Evolutionary conservation across 345 rosid genomes (phyloP).

Genomic region (Brassica carinata): DNA sequence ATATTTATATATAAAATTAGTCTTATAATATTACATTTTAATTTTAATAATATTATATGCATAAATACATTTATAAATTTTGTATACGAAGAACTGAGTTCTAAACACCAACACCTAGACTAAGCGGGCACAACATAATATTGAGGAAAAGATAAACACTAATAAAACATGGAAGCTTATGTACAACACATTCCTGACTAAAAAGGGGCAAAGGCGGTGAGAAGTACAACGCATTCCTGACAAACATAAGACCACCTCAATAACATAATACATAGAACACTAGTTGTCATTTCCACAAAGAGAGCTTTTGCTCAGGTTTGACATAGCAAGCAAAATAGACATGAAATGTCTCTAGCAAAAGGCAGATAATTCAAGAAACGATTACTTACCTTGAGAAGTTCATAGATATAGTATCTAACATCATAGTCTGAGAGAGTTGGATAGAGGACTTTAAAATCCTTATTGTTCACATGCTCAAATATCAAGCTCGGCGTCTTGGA

Average conservation of each 20-base stretch:
- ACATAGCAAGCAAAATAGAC: background rate
- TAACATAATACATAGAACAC: background rate
- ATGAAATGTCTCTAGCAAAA: background rate
- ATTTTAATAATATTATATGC: no score
- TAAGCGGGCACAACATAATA: background rate
- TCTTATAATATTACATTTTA: no score
- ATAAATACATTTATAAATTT: no score
- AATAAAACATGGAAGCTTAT: no score
- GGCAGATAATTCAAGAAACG: slow-evolving; percentile 10
- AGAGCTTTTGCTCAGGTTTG: background rate
- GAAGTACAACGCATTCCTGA: background rate
- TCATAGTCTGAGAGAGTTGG: slow-evolving; percentile 87
- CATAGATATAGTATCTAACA: slow-evolving; percentile 82
- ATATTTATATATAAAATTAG: no score
- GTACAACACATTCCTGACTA: no score
- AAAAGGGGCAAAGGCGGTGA: background rate
- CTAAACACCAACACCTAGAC: background rate
- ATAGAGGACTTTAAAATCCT: slow-evolving; percentile 92
- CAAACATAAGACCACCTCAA: background rate
- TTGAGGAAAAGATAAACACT: background rate
- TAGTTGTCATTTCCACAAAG: background rate
- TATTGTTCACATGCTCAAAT: slow-evolving; percentile 91
- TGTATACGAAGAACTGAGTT: background rate
- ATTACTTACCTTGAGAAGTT: slow-evolving; percentile 76
- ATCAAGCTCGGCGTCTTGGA: slow-evolving; percentile 93